Base-by-base conservation (phyloP, 139 green algal species). In the Micractinium sp. region DNA sequence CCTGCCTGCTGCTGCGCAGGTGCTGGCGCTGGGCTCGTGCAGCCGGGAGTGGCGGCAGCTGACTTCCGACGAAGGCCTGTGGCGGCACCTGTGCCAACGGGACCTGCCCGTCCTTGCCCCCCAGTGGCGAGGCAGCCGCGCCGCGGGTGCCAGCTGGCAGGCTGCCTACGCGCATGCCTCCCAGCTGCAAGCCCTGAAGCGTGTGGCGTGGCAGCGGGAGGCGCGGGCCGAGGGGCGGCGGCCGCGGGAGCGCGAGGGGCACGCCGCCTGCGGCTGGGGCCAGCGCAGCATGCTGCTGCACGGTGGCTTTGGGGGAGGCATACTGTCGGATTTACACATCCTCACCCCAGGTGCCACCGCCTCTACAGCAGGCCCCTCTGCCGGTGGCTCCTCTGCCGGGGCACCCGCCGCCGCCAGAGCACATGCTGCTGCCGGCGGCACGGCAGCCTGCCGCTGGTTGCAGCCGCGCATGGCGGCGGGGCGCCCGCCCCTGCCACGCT, bases 211-310 rank as follows among this genome's bases (percentile, higher is more conserved):
- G 83, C 12, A 41, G 66, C 16, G 20, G 14, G 38, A 77, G 38
- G 36, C 14, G 38, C 22, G 38, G 23, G 22, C 63, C 7, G 66
- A 36, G 2, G 83, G 67, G 36, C 7, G 83, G 83, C 36, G 35
- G 67, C 83, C 83, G 25, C 66, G 83, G 27, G 19, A 29, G 27
- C 29, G 83, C 27, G 83, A 87, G 67, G 83, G 83, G 1, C 83
- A 87, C 31, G 83, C 83, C 1, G 83, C 83, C 35, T 87, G 83
- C 67, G 27, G n/a, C 36, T 87, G 83, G 83, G 83, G 83, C 27
- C 0, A 12, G 33, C 29, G 38, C 39, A 69, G 38, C 63, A 79
- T 87, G 83, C 83, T 87, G 67, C 67, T 87, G 15, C 35, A 47
- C 66, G 63, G 82, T 25, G 82, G 82, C 27, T 87, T 87, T 87